Evolutionary conservation across 352 stramenopile genomes (phyloP), one percentile per base, ranked within the genome.

Genomic region (Pythium volutum): DNA sequence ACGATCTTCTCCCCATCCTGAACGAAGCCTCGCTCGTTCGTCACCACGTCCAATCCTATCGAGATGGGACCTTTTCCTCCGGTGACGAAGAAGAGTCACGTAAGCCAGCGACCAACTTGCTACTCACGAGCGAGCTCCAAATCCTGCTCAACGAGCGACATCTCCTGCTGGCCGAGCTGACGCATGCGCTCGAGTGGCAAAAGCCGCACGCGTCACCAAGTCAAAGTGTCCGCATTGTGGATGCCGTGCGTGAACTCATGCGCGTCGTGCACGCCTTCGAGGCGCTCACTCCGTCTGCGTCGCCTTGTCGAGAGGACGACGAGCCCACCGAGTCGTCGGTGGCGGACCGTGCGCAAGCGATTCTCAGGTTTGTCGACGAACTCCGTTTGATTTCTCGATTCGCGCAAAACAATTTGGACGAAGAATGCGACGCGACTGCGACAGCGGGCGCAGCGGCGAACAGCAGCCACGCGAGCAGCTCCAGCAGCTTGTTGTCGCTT

Each of bases 281-380:
- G 43, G 58, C 51, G 7, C 56, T 70, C 22, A 51, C 50, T 3
- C 55, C 59, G 15, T 48, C 50, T 3, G 55, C 59, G 15, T 48
- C 31, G 14, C 38, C 27, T 14, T 49, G 25, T 34, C 42, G 27
- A 20, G 33, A n/a, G n/a, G n/a, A 38, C 22, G 47, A 55, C 5
- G 36, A 16, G 31, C 6, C 3, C 18, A 34, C 10, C 4, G 51
- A 54, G 27, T n/a, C 27, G 7, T 46, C 53, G 2, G 14, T 65
- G 9, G 18, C 4, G 0, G 36, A 31, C 8, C 64, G 64, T 3
- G 73, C 80, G 10, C 29, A 58, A 14, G 59, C 69, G 0, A 67
- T 88, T 4, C 48, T 84, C 12, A 46, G 62, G n/a, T 88, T 90
- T 52, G 60, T 84, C 7, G 77, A 88, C 14, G 80, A 90, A 55